Conservation (phyloP, 176 grass and related monocot species). For the Carex parvula region DNA sequence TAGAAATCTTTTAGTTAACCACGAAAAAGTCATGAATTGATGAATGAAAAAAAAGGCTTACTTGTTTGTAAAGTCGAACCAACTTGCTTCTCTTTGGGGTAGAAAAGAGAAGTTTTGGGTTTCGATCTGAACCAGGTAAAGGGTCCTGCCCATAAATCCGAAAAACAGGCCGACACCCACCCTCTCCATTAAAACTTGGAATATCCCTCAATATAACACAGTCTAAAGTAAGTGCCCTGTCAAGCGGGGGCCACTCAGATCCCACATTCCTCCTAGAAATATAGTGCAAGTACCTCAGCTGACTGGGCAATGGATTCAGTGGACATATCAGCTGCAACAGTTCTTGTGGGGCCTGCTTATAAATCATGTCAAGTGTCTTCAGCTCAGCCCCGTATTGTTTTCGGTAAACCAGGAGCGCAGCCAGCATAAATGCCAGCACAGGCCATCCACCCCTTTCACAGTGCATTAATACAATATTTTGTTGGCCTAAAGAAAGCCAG, state of each 20-base stretch:
- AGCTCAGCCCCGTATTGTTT: conserved; percentile 86
- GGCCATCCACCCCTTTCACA: conserved; percentile 93
- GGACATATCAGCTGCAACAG: conserved; percentile 73
- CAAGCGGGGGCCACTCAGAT: conserved; percentile 72
- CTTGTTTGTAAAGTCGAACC: conserved; percentile 82
- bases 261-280: conserved; percentile 85
- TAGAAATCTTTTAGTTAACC: background rate
- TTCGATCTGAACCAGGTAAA: conserved; percentile 47
- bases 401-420: conserved; percentile 74
- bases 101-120: conserved; percentile 65
- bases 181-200: conserved; percentile 56
- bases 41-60: conserved; percentile 21
- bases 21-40: background rate
- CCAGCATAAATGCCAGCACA: conserved; percentile 92
- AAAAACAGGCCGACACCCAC: conserved; percentile 87
- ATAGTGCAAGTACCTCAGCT: conserved; percentile 92
- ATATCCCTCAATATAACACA: conserved; percentile 82
- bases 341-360: conserved; percentile 85
- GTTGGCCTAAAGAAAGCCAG: conserved; percentile 80
- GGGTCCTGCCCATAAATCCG: conserved; percentile 95
- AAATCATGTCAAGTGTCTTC: conserved; percentile 90
- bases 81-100: conserved; percentile 83
- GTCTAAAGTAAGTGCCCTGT: conserved; percentile 89
- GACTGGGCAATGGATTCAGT: conserved; percentile 86
- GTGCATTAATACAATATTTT: conserved; percentile 92